phyloP scores from a whole-genome alignment of 306 rosid genomes.

The Crataegus laevigata region DNA sequence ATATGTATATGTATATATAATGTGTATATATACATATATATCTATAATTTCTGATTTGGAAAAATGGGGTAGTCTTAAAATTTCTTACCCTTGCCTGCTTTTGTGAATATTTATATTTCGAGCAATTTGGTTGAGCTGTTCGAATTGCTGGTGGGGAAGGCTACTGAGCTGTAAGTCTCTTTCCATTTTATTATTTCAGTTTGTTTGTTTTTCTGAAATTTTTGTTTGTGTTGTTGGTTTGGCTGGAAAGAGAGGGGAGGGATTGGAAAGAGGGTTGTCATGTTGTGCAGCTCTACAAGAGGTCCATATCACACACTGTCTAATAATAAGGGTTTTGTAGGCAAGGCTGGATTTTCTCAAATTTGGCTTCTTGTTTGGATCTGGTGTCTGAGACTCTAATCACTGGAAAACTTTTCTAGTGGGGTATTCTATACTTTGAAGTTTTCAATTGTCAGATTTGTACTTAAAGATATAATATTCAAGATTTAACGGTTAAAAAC shows the following conservation, averaged over 20 bases:
- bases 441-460: too few species aligned
- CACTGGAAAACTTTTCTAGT: too few species aligned
- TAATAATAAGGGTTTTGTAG: not conserved
- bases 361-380: not conserved
- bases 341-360: not conserved
- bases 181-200: not conserved
- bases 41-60: not conserved
- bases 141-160: conserved; percentile 6
- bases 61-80: not conserved
- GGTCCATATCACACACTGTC: conserved; percentile 8
- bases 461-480: too few species aligned
- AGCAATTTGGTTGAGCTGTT: conserved; percentile 5
- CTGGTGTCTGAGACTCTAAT: not conserved
- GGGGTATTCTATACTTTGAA: too few species aligned
- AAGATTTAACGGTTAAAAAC: too few species aligned
- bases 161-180: conserved; percentile 16
- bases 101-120: not conserved
- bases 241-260: conserved; percentile 15
- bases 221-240: conserved; percentile 12
- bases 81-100: not conserved
- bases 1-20: too few species aligned
- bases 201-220: conserved; percentile 17
- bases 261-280: conserved; percentile 23
- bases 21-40: too few species aligned
- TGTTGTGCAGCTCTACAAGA: not conserved